Base-by-base conservation (phyloP, 1,284 basidiomycete species). In the Malassezia yamatoensis region DNA sequence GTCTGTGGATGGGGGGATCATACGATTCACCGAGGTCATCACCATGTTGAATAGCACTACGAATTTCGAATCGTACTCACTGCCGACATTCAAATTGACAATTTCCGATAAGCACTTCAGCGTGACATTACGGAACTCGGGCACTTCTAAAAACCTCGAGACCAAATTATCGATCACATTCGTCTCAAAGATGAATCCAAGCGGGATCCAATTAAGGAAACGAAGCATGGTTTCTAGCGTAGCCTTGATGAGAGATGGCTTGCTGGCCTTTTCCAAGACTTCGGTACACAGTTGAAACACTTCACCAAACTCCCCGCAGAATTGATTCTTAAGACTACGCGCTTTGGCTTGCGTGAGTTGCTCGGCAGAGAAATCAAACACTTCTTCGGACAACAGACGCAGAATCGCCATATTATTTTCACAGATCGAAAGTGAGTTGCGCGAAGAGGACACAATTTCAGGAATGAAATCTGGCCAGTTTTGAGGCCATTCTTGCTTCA, bases 371-470 rank as follows among this genome's bases (percentile, higher is more conserved):
- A 87, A 99, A 77, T 99, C 94, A 73, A 99, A 99, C 62, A 99
- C 90, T 77, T 98, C 94, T 75, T 98, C 94, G 0, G 90, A 96
- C 15, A 99, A 81, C n/a, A 99, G 81, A 75, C 90, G 89, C 63
- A 98, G 81, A 75, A 98, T 98, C 75, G 90, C 83, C 94, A 99
- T 99, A 80, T 99, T 98, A 81, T 99, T 98, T 78, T 98, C 94
- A 81, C 94, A 98, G 32, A 98, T 83, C 1, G 89, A 86, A 37
- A 98, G 82, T 73, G 91, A 96, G 40, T 89, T 89, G 77, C 93
- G 91, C 52, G 91, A 96, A 8, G 93, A 96, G 62, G 91, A 86
- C 58, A 98, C 90, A 54, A 98, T 88, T 75, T 98, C 94, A 8
- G 90, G 85, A 72, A 98, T 96, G 79, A 98, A 98, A 12, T 83